Evolutionary conservation across 2,329 filamentous ascomycete genomes (phyloP).

Genomic region (Paecilomyces formosus): DNA sequence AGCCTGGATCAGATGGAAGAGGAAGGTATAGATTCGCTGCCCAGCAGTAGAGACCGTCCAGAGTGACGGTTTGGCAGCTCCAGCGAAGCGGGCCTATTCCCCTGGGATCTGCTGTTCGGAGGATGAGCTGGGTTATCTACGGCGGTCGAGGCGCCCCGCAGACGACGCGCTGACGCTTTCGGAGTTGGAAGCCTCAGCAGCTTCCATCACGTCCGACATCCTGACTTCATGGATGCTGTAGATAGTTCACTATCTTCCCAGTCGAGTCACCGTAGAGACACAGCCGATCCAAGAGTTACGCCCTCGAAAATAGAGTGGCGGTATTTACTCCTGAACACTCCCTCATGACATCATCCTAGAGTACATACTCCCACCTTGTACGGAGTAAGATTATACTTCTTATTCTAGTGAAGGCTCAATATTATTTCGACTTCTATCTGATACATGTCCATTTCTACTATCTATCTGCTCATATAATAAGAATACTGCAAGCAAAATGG

Average conservation of each 20-base stretch:
- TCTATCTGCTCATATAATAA: background rate
- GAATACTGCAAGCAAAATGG: background rate
- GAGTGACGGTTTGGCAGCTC: background rate
- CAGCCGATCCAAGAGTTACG: background rate
- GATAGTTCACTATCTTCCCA: background rate
- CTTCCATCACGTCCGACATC: background rate
- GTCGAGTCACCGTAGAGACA: background rate
- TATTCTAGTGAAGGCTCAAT: background rate
- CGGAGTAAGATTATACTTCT: too few relatives aligned
- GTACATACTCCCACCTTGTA: too few relatives aligned
- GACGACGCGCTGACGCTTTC: background rate
- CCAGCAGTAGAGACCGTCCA: background rate
- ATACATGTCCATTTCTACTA: background rate
- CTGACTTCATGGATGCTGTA: background rate
- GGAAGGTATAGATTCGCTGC: background rate
- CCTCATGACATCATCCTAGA: background rate
- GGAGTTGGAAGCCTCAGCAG: background rate
- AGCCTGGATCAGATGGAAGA: background rate
- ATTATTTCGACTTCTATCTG: background rate
- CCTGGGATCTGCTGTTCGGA: background rate
- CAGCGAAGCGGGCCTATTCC: background rate
- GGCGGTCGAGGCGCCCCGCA: background rate
- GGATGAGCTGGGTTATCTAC: background rate
- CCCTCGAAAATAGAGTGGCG: background rate
- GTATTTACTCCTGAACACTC: background rate